These are phyloP conservation scores for Elsinoe necatrix DNA, from an alignment of 2,329 filamentous ascomycete genomes.

Conservation along the genomic window DNA sequence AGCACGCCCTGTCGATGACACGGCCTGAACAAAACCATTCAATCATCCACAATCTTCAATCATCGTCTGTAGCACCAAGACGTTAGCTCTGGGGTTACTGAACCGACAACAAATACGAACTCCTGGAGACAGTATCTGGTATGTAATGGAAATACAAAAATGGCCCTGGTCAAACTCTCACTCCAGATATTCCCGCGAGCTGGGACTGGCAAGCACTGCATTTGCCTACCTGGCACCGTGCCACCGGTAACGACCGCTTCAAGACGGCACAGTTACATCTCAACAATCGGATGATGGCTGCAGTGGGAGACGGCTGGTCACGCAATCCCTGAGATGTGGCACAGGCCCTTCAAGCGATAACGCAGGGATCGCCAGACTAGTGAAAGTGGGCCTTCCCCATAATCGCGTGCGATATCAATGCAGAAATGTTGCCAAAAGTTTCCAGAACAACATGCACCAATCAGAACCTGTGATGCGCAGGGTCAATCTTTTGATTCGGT, in stretches of 20 bases:
- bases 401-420: not conserved
- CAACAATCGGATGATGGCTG: not conserved
- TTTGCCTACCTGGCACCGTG: not conserved
- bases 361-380: not conserved
- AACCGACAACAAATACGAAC: not conserved
- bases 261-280: not conserved
- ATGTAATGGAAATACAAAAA: not conserved
- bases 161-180: not conserved
- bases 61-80: not conserved
- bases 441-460: slow-evolving; percentile 8
- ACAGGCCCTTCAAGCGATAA: not conserved
- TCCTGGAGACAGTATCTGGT: slow-evolving; percentile 1
- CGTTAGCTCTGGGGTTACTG: not conserved
- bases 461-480: not conserved
- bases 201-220: not conserved
- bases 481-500: not conserved
- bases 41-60: not conserved
- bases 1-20: slow-evolving; percentile 1
- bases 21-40: slow-evolving; percentile 3
- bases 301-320: not conserved
- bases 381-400: slow-evolving; percentile 3
- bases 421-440: not conserved
- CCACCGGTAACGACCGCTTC: slow-evolving; percentile 6
- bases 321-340: not conserved
- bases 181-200: not conserved